phyloP scores from a whole-genome alignment of 2,329 filamentous ascomycete species.

The Kalmusia sp. region DNA sequence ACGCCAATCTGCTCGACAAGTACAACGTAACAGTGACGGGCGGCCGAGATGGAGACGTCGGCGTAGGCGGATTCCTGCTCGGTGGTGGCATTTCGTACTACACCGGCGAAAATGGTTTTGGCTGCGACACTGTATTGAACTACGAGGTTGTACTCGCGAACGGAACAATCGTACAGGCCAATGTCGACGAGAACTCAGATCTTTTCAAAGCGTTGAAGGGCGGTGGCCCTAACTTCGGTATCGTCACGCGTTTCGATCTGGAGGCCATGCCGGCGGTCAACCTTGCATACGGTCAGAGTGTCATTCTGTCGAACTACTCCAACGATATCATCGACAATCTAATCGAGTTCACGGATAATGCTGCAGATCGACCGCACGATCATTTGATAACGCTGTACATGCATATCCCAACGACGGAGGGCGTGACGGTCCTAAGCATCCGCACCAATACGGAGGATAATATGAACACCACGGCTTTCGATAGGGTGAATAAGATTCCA shows the following conservation, averaged over 20 bases:
- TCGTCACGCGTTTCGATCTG: conserved; percentile 48
- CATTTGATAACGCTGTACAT: conserved; percentile 8
- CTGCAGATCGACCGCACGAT: conserved; percentile 5
- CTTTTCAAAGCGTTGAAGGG: conserved; percentile 49
- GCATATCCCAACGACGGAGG: neutral
- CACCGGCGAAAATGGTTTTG: conserved; percentile 16
- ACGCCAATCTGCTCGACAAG: conserved; percentile 20
- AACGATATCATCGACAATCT: conserved; percentile 13
- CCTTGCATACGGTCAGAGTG: conserved; percentile 17
- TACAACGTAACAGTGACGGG: conserved; percentile 14
- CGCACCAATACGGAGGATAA: conserved; percentile 11
- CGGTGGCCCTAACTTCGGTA: conserved; percentile 49
- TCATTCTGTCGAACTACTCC: conserved; percentile 10
- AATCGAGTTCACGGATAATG: conserved; percentile 10
- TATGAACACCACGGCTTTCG: conserved; percentile 15
- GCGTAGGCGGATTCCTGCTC: conserved; percentile 23
- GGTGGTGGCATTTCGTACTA: conserved; percentile 24
- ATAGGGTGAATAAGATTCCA: conserved; percentile 7
- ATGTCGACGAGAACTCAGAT: conserved; percentile 33
- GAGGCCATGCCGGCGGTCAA: conserved; percentile 30
- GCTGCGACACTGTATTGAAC: conserved; percentile 28
- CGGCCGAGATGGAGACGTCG: conserved; percentile 20
- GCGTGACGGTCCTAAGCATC: neutral
- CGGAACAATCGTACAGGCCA: conserved; percentile 44
- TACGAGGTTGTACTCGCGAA: conserved; percentile 43